Percentiles rank a stretch among this genome's conserved stretches.
These are phyloP conservation scores for Boletus rex-veris DNA, from an alignment of 768 basidiomycete genomes.

Conservation along the genomic window DNA sequence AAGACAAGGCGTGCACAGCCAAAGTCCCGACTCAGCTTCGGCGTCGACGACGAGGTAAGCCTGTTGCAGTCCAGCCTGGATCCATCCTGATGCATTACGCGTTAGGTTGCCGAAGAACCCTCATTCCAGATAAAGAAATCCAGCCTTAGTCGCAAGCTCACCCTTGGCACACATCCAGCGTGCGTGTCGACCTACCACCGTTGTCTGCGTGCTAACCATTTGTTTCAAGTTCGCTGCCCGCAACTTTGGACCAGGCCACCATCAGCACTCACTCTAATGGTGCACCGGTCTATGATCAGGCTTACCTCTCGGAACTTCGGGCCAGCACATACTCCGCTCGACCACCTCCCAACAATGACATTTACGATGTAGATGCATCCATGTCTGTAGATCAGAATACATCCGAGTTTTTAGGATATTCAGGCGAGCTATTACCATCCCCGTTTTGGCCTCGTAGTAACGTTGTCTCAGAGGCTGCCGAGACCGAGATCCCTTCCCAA, in stretches of 20 bases:
- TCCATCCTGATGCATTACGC: slow-evolving; percentile 27
- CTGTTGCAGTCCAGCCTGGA: slow-evolving; percentile 10
- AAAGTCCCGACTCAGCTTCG: slow-evolving; percentile 75
- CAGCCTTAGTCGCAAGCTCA: slow-evolving; percentile 62
- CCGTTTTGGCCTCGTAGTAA: neutral
- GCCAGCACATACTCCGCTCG: slow-evolving; percentile 66
- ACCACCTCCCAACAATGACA: slow-evolving; percentile 37
- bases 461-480: slow-evolving; percentile 32
- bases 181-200: slow-evolving; percentile 21
- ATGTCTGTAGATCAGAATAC: slow-evolving; percentile 40
- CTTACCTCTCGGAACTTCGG: slow-evolving; percentile 74
- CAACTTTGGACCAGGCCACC: slow-evolving; percentile 52
- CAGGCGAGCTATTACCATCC: slow-evolving; percentile 26
- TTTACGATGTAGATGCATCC: slow-evolving; percentile 50
- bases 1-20: slow-evolving; percentile 64
- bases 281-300: slow-evolving; percentile 66
- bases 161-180: slow-evolving; percentile 55
- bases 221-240: slow-evolving; percentile 36
- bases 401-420: slow-evolving; percentile 28
- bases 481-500: slow-evolving; percentile 60
- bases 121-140: slow-evolving; percentile 82
- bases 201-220: slow-evolving; percentile 7
- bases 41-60: slow-evolving; percentile 62
- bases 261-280: slow-evolving; percentile 43
- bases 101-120: slow-evolving; percentile 56